phyloP scores from a whole-genome alignment of 2,329 filamentous ascomycete genomes.

The Aureobasidium sp. region DNA sequence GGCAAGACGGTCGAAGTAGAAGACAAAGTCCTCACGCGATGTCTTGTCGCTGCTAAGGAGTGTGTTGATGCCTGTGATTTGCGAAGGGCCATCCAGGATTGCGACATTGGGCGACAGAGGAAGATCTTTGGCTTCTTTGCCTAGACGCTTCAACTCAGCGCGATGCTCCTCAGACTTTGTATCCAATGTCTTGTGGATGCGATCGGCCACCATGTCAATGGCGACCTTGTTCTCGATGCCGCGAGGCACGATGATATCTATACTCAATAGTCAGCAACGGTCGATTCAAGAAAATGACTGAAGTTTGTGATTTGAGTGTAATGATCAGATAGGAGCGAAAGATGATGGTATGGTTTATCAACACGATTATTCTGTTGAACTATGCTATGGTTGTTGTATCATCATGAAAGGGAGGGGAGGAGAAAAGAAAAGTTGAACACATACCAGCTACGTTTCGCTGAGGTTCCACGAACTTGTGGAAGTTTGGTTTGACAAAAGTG shows the following conservation, averaged over 20 bases:
- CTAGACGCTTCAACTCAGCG: slow-evolving; percentile 66
- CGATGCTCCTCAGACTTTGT: slow-evolving; percentile 81
- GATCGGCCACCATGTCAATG: slow-evolving; percentile 84
- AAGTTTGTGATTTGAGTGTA: background rate
- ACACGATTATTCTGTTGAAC: slow-evolving; percentile 32
- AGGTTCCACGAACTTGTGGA: slow-evolving; percentile 85
- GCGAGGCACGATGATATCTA: slow-evolving; percentile 87
- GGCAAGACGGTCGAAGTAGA: slow-evolving; percentile 88
- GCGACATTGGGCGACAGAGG: slow-evolving; percentile 68
- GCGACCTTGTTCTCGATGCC: slow-evolving; percentile 93
- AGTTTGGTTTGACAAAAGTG: slow-evolving; percentile 90
- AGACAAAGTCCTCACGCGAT: slow-evolving; percentile 82
- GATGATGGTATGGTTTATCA: slow-evolving; percentile 27
- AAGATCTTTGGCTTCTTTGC: slow-evolving; percentile 60
- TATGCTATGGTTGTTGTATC: slow-evolving; percentile 29
- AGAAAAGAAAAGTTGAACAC: slow-evolving; percentile 17
- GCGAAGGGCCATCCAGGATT: slow-evolving; percentile 65
- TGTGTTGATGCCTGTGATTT: slow-evolving; percentile 82
- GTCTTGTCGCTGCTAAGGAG: slow-evolving; percentile 77
- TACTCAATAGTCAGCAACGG: slow-evolving; percentile 14
- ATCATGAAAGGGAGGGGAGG: slow-evolving; percentile 21
- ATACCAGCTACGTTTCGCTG: slow-evolving; percentile 76
- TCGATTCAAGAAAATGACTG: background rate
- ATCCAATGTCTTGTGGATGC: slow-evolving; percentile 77
- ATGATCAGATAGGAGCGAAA: slow-evolving; percentile 28